These are phyloP conservation scores for Endoconidiophora polonica DNA, from an alignment of 2,329 filamentous ascomycete genomes.

Conservation along the genomic window DNA sequence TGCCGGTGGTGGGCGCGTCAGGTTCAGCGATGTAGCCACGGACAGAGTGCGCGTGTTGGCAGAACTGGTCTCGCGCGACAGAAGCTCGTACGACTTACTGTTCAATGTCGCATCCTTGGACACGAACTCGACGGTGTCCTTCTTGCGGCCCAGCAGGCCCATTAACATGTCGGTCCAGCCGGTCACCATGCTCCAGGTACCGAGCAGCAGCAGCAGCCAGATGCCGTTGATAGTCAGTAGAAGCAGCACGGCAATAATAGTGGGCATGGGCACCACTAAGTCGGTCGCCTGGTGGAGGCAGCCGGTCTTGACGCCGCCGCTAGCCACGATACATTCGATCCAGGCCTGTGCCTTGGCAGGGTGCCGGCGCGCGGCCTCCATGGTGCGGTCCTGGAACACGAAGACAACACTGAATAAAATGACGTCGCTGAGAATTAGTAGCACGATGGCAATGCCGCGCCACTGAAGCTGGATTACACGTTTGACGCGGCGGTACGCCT, in stretches of 20 bases:
- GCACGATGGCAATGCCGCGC: constrained; percentile 77
- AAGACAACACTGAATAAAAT: constrained; percentile 90
- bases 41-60: constrained; percentile 34
- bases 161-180: constrained; percentile 61
- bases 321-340: constrained; percentile 51
- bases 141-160: constrained; percentile 30
- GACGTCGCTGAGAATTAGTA: constrained; percentile 80
- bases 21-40: constrained; percentile 19
- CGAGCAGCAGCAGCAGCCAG: constrained; percentile 68
- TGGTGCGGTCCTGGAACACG: constrained; percentile 65
- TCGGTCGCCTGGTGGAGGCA: constrained; percentile 45
- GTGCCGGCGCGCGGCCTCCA: constrained; percentile 40
- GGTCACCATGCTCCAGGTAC: constrained; percentile 66
- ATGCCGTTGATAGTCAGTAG: constrained; percentile 74
- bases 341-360: constrained; percentile 41
- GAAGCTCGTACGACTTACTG: constrained; percentile 65
- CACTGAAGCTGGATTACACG: constrained; percentile 85
- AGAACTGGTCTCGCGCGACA: constrained; percentile 40
- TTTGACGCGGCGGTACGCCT: constrained; percentile 72
- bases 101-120: constrained; percentile 66
- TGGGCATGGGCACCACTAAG: constrained; percentile 58
- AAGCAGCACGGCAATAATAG: constrained; percentile 65
- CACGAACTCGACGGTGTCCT: constrained; percentile 57
- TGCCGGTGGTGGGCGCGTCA: constrained; percentile 10
- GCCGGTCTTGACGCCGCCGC: constrained; percentile 41